These are phyloP conservation scores for Claviceps arundinis DNA, from an alignment of 2,329 filamentous ascomycete species.

Conservation along the genomic window DNA sequence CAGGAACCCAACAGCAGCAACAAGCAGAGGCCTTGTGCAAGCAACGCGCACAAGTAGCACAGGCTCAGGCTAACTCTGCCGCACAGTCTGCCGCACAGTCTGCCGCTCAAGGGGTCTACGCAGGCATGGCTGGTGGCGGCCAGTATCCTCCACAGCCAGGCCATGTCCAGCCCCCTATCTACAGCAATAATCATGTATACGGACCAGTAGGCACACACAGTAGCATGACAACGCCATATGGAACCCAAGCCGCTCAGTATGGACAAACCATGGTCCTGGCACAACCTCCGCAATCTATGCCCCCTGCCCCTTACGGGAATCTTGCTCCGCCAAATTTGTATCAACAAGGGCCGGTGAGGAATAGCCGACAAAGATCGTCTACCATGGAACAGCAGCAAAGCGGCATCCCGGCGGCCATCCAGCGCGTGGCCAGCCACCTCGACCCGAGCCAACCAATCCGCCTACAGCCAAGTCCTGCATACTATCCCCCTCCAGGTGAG, in stretches of 20 bases:
- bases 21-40: slow-evolving; percentile 90
- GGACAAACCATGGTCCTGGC: slow-evolving; percentile 56
- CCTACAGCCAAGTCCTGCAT: slow-evolving; percentile 87
- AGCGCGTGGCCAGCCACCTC: slow-evolving; percentile 88
- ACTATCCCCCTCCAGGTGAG: slow-evolving; percentile 87
- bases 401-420: slow-evolving; percentile 83
- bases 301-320: slow-evolving; percentile 48
- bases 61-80: slow-evolving; percentile 56
- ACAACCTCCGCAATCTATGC: slow-evolving; percentile 52
- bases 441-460: slow-evolving; percentile 91
- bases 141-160: slow-evolving; percentile 32
- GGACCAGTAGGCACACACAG: slow-evolving; percentile 36
- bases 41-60: slow-evolving; percentile 64
- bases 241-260: slow-evolving; percentile 57
- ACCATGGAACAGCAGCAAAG: slow-evolving; percentile 94
- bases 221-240: slow-evolving; percentile 59
- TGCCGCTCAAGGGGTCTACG: slow-evolving; percentile 54
- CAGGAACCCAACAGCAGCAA: slow-evolving; percentile 89
- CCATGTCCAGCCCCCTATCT: slow-evolving; percentile 51
- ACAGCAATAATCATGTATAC: slow-evolving; percentile 76
- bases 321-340: slow-evolving; percentile 44
- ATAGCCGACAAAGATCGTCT: slow-evolving; percentile 75
- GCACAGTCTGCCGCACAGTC: slow-evolving; percentile 53
- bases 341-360: slow-evolving; percentile 51
- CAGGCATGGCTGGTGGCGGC: slow-evolving; percentile 28